Evolutionary conservation across 805 yeast species (phyloP).

Genomic region (Maudiozyma pseudohumilis): DNA sequence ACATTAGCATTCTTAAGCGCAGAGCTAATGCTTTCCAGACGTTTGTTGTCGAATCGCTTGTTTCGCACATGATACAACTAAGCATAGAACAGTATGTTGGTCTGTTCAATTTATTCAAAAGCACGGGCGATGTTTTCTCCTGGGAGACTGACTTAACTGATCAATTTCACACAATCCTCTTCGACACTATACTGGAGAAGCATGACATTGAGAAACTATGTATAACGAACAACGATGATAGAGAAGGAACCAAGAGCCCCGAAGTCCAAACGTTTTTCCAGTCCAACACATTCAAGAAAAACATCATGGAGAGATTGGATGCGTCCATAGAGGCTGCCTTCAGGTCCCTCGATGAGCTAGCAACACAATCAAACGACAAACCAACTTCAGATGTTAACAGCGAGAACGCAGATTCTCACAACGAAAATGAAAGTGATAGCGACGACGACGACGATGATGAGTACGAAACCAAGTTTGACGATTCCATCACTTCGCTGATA

Average conservation of each 20-base stretch:
- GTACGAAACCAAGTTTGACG: slow-evolving; percentile 1
- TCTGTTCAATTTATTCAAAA: slow-evolving; percentile 12
- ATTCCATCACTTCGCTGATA: slow-evolving; percentile 5
- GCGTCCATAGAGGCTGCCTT: slow-evolving; percentile 7
- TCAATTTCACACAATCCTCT: slow-evolving; percentile 5
- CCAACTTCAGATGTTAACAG: not conserved
- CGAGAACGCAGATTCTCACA: not conserved
- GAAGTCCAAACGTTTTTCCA: not conserved
- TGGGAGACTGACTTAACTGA: slow-evolving; percentile 9
- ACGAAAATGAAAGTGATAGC: not conserved
- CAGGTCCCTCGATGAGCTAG: slow-evolving; percentile 8
- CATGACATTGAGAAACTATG: slow-evolving; percentile 9
- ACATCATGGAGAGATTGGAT: not conserved
- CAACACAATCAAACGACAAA: slow-evolving; percentile 3
- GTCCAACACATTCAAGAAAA: not conserved
- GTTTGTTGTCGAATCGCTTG: slow-evolving; percentile 8
- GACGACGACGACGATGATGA: not conserved
- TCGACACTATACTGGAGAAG: slow-evolving; percentile 8
- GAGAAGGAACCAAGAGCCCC: not conserved
- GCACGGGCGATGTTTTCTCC: slow-evolving; percentile 1
- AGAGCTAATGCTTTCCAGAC: slow-evolving; percentile 10
- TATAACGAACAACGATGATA: not conserved
- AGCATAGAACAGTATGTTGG: slow-evolving; percentile 15
- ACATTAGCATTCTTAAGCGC: slow-evolving; percentile 6
- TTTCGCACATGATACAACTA: slow-evolving; percentile 6